Base-by-base conservation (phyloP, 176 grass and related monocot genomes). In the Poa pratensis region DNA sequence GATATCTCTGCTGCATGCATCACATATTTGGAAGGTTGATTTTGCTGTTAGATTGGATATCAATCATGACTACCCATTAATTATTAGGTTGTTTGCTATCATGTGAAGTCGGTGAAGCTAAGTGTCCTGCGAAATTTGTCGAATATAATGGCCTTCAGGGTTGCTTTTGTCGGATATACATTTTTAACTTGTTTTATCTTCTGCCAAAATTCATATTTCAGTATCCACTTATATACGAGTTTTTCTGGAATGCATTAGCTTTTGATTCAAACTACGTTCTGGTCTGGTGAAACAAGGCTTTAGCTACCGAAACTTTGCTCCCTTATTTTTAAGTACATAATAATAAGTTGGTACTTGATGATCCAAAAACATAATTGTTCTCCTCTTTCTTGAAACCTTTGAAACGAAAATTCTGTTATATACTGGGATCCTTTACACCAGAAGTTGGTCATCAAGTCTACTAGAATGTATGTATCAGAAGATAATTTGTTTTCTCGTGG, bases 231-330 rank as follows among this genome's bases (percentile, higher is more conserved):
- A 75, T 8, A 5, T 24, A 49, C 49, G 24, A 23, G 43, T 35
- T 42, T 52, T 22, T 75, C 26, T 48, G 1, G 34, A 37, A 23
- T 16, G 14, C 48, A 74, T 79, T 64, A 24, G 12, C 3, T 37
- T 55, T 84, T 79, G 53, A 49, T 74, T 74, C 12, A 58, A 84
- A 42, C 27, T 80, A 55, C n/a, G 19, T 66, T 75, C 76, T 80
- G 35, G 51, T 80, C 68, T 80, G 58, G 70, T 84, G 18, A 30
- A 87, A 53, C 35, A 53, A 61, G 39, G 35, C 23, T 72, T 72
- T 49, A 39, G 20, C 49, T 43, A 71, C 32, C 43, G 54, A 15
- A 78, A 6, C 43, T 22, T 84, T 43, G 5, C 59, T 63, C 70
- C 22, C 30, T 75, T 79, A 57, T 35, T 26, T 55, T 74, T 73